phyloP scores from a whole-genome alignment of 2,329 filamentous ascomycete species.

The Diaporthe vexans region DNA sequence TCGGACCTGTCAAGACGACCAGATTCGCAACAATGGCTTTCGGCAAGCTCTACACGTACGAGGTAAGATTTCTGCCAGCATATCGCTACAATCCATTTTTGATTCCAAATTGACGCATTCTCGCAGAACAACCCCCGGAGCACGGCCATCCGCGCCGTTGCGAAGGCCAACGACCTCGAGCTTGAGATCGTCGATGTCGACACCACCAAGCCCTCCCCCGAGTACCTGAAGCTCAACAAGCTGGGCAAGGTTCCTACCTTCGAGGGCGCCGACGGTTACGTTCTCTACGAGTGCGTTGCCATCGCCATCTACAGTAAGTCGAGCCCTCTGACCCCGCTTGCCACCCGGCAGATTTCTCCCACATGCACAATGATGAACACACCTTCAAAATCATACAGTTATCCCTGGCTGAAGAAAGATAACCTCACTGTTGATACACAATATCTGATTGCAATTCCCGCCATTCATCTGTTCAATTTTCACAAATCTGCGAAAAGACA shows the following conservation, averaged over 20 bases:
- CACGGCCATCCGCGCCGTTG: constrained; percentile 89
- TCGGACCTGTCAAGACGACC: constrained; percentile 42
- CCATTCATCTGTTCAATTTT: constrained; percentile 45
- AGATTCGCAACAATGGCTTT: constrained; percentile 83
- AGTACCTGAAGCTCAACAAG: constrained; percentile 88
- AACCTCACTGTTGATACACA: constrained; percentile 84
- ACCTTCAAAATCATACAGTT: constrained; percentile 82
- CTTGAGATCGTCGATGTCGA: constrained; percentile 85
- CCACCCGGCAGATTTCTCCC: constrained; percentile 38
- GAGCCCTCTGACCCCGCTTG: constrained; percentile 49
- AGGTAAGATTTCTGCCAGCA: constrained; percentile 66
- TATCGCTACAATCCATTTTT: background rate
- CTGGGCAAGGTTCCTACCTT: constrained; percentile 95
- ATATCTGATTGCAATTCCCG: constrained; percentile 76
- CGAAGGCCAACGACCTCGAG: constrained; percentile 97
- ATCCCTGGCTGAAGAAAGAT: constrained; percentile 92
- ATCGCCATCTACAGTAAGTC: constrained; percentile 97
- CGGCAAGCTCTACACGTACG: constrained; percentile 94
- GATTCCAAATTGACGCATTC: background rate
- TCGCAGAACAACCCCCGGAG: constrained; percentile 88
- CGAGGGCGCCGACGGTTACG: constrained; percentile 90
- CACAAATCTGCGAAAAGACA: constrained; percentile 48
- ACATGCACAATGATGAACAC: constrained; percentile 77
- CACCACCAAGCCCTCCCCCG: constrained; percentile 74
- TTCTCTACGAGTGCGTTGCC: constrained; percentile 90